These are phyloP conservation scores for Trichoderma reesei DNA, from an alignment of 495 filamentous ascomycete species.

Conservation along the genomic window DNA sequence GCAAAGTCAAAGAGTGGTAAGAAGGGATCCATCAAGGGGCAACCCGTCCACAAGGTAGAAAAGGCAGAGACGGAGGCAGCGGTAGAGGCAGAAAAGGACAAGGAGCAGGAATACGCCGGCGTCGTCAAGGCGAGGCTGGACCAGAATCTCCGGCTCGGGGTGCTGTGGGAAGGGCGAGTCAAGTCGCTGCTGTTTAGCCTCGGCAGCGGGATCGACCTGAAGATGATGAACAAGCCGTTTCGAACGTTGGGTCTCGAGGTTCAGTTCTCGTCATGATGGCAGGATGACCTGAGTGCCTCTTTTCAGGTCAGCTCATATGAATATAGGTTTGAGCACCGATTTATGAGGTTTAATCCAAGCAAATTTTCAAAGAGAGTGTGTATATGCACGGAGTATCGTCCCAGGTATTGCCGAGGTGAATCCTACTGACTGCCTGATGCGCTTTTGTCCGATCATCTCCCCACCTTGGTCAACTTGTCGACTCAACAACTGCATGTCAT, in stretches of 20 bases:
- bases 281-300: no score
- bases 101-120: slow-evolving; percentile 59
- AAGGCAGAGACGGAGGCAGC: no score
- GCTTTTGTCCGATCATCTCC: no score
- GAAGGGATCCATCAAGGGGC: neutral
- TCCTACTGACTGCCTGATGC: no score
- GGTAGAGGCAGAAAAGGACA: slow-evolving; percentile 9
- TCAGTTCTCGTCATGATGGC: slow-evolving; percentile 75
- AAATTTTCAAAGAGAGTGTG: no score
- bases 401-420: no score
- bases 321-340: no score
- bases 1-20: neutral
- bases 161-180: slow-evolving; percentile 88
- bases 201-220: slow-evolving; percentile 68
- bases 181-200: slow-evolving; percentile 91
- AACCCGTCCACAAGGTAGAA: slow-evolving; percentile 4
- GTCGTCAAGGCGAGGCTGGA: slow-evolving; percentile 87
- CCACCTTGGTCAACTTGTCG: no score
- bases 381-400: no score
- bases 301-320: no score
- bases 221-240: slow-evolving; percentile 57
- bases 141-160: slow-evolving; percentile 69
- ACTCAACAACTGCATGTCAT: neutral
- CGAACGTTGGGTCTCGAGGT: slow-evolving; percentile 77
- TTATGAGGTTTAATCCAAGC: no score